Evolutionary conservation across 495 filamentous ascomycete species (phyloP).

Genomic region (Penicillium daleae): DNA sequence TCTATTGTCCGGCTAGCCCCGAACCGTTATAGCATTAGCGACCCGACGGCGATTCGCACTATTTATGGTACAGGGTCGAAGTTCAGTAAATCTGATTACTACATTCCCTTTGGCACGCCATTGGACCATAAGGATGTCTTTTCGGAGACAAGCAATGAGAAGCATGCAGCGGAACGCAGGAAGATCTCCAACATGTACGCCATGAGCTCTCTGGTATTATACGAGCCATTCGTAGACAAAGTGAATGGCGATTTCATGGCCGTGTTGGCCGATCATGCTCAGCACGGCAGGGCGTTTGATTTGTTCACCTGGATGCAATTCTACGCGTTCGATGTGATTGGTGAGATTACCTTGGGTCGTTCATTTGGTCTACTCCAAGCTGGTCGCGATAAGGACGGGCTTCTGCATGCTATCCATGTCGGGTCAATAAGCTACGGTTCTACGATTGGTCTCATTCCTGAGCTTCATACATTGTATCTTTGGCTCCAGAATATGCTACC

Average conservation of each 20-base stretch:
- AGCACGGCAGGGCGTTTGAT: background rate
- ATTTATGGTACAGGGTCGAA: background rate
- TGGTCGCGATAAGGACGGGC: background rate
- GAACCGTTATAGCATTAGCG: background rate
- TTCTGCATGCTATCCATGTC: background rate
- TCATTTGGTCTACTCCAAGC: slow-evolving; percentile 56
- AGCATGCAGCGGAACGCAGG: background rate
- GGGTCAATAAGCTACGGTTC: background rate
- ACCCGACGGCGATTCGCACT: background rate
- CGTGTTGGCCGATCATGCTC: background rate
- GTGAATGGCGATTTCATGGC: background rate
- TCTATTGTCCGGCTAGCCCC: background rate
- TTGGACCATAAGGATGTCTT: background rate
- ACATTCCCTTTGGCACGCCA: background rate
- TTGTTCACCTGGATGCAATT: slow-evolving; percentile 50
- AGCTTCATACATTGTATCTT: background rate
- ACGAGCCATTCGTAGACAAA: slow-evolving; percentile 31
- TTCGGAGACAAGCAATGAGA: background rate
- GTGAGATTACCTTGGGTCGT: slow-evolving; percentile 51
- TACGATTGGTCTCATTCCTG: background rate
- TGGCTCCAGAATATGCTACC: background rate
- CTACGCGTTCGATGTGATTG: slow-evolving; percentile 60
- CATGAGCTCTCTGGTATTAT: slow-evolving; percentile 48
- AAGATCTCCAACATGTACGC: slow-evolving; percentile 32
- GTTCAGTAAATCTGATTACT: background rate